Evolutionary conservation across 2,329 filamentous ascomycete genomes (phyloP), one percentile per base, ranked within the genome.

Genomic region (Aspergillus floridensis): DNA sequence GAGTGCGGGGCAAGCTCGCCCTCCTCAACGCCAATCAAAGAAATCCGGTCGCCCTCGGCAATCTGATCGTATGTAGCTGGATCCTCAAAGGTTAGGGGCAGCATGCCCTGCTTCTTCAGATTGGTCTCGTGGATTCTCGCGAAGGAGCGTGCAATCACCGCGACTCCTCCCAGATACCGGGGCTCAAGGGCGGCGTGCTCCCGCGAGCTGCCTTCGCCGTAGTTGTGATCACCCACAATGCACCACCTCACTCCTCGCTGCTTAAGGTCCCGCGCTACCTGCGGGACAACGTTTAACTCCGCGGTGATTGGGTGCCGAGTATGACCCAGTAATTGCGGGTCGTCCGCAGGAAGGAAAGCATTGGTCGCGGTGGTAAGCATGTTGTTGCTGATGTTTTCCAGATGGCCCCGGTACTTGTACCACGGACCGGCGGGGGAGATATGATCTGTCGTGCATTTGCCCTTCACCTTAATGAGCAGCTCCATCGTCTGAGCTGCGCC

Each of bases 371-470:
- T 93, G 70, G 97, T 97, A 77, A 97, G 81, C 92, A 97, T 96
- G 86, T 97, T 97, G 87, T 97, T 97, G 76, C 92, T 96, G 82
- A 97, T 97, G 86, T 98, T 97, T 86, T 97, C 93, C 71, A 98
- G 85, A 77, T 97, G 93, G 63, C 93, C 93, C 84, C 93, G 91
- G 86, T 97, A 97, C 85, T 97, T 97, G 77, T 97, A 84, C 92
- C 92, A 96, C 59, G 92, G 92, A 64, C 92, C 92, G 65, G 92
- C 92, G 0, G 64, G 64, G 58, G 91, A 96, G 78, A 96, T 96
- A 81, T 96, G 92, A 75, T 96, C 92, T 60, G 92, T 96, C 59
- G 92, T 96, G 65, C 91, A 96, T 86, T 96, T 96, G 77, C 92
- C 92, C 78, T 93, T 80, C 59, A 88, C 84, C 86, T 98, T 98